These are phyloP conservation scores for Peronospora belbahrii DNA, from an alignment of 352 stramenopile genomes.

Conservation along the genomic window DNA sequence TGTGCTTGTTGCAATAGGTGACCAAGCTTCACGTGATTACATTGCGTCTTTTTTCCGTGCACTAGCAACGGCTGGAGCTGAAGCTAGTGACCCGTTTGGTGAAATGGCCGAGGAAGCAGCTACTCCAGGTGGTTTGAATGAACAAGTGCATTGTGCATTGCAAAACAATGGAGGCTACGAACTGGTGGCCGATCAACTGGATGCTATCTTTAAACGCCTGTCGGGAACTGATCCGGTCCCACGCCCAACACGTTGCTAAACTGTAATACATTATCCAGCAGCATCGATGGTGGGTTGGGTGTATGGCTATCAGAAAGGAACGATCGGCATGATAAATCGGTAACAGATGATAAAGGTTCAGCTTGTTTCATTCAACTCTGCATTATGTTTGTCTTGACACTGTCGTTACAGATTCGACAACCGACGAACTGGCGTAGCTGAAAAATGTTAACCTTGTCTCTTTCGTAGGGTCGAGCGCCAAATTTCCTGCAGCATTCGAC, in stretches of 20 bases:
- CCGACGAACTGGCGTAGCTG: slow-evolving; percentile 61
- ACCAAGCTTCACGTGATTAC: slow-evolving; percentile 66
- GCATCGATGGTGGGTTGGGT: too few species aligned
- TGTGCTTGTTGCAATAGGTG: slow-evolving; percentile 20
- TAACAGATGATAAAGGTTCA: background rate
- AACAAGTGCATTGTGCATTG: slow-evolving; percentile 74
- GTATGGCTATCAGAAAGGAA: background rate
- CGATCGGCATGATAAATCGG: background rate
- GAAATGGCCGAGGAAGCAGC: slow-evolving; percentile 81
- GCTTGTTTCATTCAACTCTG: slow-evolving; percentile 4
- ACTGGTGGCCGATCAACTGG: slow-evolving; percentile 70
- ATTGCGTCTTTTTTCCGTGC: slow-evolving; percentile 82
- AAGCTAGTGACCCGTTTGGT: slow-evolving; percentile 66
- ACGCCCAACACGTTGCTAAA: slow-evolving; percentile 36
- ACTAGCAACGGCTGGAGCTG: slow-evolving; percentile 58
- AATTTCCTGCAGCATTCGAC: slow-evolving; percentile 43
- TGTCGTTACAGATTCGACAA: slow-evolving; percentile 30
- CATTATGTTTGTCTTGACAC: slow-evolving; percentile 19
- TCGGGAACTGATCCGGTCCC: slow-evolving; percentile 54
- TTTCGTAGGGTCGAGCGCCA: too few species aligned
- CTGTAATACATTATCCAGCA: too few species aligned
- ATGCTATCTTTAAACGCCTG: slow-evolving; percentile 77
- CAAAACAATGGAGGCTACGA: slow-evolving; percentile 64
- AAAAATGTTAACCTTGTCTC: too few species aligned
- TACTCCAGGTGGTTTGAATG: slow-evolving; percentile 74